phyloP scores from a whole-genome alignment of 2,329 filamentous ascomycete genomes.

The Ophiosphaerella narmari region DNA sequence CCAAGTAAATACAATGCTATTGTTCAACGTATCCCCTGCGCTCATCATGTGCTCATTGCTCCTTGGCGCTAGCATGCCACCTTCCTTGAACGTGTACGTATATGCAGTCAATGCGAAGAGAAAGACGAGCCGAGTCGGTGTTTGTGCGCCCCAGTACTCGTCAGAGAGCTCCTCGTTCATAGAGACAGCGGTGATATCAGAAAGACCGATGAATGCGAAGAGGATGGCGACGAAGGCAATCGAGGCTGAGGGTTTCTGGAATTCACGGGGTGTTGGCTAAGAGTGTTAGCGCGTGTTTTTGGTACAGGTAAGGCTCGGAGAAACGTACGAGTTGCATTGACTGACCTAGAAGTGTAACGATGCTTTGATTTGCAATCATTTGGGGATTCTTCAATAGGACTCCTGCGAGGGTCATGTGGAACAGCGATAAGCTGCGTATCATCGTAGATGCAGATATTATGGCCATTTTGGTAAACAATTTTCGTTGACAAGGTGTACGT shows the following conservation, averaged over 20 bases:
- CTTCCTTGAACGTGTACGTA: conserved; percentile 65
- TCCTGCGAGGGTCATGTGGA: conserved; percentile 82
- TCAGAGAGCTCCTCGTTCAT: conserved; percentile 50
- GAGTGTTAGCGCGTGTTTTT: conserved; percentile 1
- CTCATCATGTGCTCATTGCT: conserved; percentile 29
- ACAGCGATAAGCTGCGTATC: conserved; percentile 79
- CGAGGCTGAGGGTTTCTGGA: conserved; percentile 71
- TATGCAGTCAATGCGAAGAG: conserved; percentile 67
- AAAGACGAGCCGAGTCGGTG: conserved; percentile 68
- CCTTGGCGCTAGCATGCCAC: conserved; percentile 49
- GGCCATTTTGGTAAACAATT: conserved; percentile 63
- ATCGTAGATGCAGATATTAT: conserved; percentile 80
- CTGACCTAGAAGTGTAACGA: conserved; percentile 82
- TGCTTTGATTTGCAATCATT: conserved; percentile 74
- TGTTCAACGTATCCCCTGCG: conserved; percentile 71
- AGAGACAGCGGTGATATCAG: conserved; percentile 53
- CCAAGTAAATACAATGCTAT: conserved; percentile 82
- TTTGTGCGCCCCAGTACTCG: conserved; percentile 55
- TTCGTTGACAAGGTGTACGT: not conserved
- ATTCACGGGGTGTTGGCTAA: conserved; percentile 68
- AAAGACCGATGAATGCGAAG: conserved; percentile 62
- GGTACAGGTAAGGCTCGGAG: not conserved
- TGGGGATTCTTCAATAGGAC: conserved; percentile 78
- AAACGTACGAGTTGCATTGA: conserved; percentile 75
- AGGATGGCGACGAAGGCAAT: conserved; percentile 71